Conservation (phyloP, 768 basidiomycete genomes). For the Floccularia luteovirens region DNA sequence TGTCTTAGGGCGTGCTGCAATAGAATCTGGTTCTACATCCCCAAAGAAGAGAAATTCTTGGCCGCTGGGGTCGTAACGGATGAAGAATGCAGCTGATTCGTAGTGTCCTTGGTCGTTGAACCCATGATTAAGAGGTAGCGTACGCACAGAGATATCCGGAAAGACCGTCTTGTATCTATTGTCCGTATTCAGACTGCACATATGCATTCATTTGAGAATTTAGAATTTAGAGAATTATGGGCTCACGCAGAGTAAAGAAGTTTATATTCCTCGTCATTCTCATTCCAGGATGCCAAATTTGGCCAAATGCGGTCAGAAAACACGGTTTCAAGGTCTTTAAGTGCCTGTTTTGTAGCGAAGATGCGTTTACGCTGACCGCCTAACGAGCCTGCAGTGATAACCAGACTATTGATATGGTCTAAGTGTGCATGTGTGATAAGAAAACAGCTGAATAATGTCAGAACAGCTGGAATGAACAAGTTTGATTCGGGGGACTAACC, state of each 20-base stretch:
- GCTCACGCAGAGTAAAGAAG: slow-evolving; percentile 62
- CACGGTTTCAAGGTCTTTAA: slow-evolving; percentile 61
- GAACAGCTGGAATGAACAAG: slow-evolving; percentile 3
- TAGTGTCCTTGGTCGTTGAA: slow-evolving; percentile 48
- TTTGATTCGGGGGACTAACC: slow-evolving; percentile 25
- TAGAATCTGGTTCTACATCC: slow-evolving; percentile 82
- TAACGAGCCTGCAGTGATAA: slow-evolving; percentile 78
- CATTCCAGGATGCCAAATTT: slow-evolving; percentile 69
- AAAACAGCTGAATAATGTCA: slow-evolving; percentile 50
- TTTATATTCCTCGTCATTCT: slow-evolving; percentile 49
- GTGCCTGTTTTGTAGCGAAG: slow-evolving; percentile 48
- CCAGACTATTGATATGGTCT: slow-evolving; percentile 80
- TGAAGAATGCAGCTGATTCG: slow-evolving; percentile 79
- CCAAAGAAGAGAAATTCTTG: slow-evolving; percentile 91
- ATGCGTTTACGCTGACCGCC: slow-evolving; percentile 55
- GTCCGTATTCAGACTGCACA: slow-evolving; percentile 40
- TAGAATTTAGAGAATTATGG: slow-evolving; percentile 1
- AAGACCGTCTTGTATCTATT: slow-evolving; percentile 44
- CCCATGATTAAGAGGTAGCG: slow-evolving; percentile 72
- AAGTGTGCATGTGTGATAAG: slow-evolving; percentile 86
- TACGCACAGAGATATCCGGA: slow-evolving; percentile 51
- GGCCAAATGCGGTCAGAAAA: slow-evolving; percentile 86
- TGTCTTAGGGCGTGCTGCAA: slow-evolving; percentile 54
- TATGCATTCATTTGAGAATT: background rate
- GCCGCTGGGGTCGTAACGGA: slow-evolving; percentile 53